Evolutionary conservation across 2,329 filamentous ascomycete species (phyloP), one percentile per base, ranked within the genome.

Genomic region (Venturia effusa): DNA sequence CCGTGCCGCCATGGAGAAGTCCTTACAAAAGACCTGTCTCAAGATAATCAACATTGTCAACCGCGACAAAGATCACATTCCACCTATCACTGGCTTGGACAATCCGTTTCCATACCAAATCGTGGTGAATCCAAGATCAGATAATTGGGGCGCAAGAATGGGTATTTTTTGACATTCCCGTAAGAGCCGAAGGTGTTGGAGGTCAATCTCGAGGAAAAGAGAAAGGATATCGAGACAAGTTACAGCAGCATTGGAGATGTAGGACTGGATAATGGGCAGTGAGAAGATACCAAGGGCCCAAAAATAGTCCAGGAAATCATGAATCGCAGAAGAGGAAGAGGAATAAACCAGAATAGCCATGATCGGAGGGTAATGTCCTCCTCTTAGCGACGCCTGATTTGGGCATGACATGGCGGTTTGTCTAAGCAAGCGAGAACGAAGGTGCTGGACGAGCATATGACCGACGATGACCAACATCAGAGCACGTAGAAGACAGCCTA

Each of bases 21-120:
- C 90, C 54, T 84, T 99, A 63, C 85, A 92, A 67, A 89, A 91
- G 66, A 90, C 92, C 7, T 89, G 89, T 65, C 85, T 96, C 80
- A 96, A 96, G 77, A 93, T 97, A 70, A 85, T 97, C 69, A 88
- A 86, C 67, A 88, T 90, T 63, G 92, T 90, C 70, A 96, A 96
- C 76, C 80, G 84, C 61, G 89, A 97, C 76, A 96, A 95, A 74
- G 90, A 95, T 71, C 94, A 97, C 75, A 97, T 99, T 68, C 94
- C 94, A 1, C 94, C 93, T 61, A 97, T 97, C 70, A 97, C 92
- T 10, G 94, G 92, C 27, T 92, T 87, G 72, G 90, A 93, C 67
- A 97, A 97, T 74, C 93, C 94, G 0, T 99, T 97, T 72, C 93
- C 93, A 0, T 97, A 96, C 76, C 88, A 92, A 75, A 96, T 97